A percentile compares a stretch with the other conserved stretches of the same genome.
Conservation (phyloP, 495 filamentous ascomycete species). For the Neurospora sp. region DNA sequence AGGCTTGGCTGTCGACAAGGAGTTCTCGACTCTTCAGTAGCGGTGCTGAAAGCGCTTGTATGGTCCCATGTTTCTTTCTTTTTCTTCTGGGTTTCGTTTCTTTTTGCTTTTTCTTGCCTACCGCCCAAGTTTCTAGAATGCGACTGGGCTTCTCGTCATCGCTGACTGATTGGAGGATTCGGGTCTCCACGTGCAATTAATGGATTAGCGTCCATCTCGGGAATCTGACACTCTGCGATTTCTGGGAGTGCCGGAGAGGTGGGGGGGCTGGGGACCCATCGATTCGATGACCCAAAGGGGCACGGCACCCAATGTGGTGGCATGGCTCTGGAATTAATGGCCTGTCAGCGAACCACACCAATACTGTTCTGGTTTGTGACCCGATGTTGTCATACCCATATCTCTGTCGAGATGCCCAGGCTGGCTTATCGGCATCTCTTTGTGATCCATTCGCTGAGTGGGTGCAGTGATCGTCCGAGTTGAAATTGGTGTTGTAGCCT, state of each 20-base stretch:
- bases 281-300: background rate
- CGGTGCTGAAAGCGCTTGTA: background rate
- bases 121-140: background rate
- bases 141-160: background rate
- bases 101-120: background rate
- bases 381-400: background rate
- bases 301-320: background rate
- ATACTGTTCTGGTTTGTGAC: background rate
- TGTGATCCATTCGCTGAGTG: background rate
- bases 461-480: background rate
- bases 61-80: background rate
- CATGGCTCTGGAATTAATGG: background rate
- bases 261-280: background rate
- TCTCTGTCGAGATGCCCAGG: background rate
- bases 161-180: background rate
- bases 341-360: background rate
- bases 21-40: background rate
- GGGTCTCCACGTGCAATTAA: background rate
- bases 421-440: background rate
- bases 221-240: background rate
- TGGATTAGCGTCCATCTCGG: background rate
- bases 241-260: background rate
- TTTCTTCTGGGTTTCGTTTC: background rate
- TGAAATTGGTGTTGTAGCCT: background rate
- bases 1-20: background rate